Evolutionary conservation across 2,329 filamentous ascomycete genomes (phyloP).

Genomic region (Onygenales sp.): DNA sequence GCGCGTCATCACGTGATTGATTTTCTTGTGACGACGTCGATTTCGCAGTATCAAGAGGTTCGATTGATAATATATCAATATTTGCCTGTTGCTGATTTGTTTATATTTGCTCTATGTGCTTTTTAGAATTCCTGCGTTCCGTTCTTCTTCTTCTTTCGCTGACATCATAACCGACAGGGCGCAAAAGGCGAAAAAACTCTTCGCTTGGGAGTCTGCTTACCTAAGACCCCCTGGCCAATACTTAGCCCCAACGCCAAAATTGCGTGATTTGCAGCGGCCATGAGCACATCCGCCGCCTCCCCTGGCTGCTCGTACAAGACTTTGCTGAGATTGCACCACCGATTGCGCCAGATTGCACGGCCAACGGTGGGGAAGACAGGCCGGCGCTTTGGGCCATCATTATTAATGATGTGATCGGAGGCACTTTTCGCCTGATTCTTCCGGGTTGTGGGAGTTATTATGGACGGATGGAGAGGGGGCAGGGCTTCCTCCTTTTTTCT

Average conservation of each 20-base stretch:
- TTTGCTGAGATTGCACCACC: background rate
- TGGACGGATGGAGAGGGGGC: slow-evolving; percentile 6
- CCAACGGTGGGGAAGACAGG: background rate
- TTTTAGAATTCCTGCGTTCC: too few relatives aligned
- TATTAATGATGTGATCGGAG: background rate
- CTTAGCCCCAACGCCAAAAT: slow-evolving; percentile 21
- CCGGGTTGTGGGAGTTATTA: background rate
- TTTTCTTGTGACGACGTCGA: too few relatives aligned
- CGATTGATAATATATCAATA: too few relatives aligned
- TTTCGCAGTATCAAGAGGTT: too few relatives aligned
- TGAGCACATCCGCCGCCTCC: slow-evolving; percentile 24
- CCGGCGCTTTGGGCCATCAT: background rate
- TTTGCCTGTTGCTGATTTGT: too few relatives aligned
- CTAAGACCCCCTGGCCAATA: background rate
- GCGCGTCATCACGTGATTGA: too few relatives aligned
- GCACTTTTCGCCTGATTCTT: background rate
- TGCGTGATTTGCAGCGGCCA: slow-evolving; percentile 29
- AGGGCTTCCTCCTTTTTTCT: slow-evolving; percentile 23
- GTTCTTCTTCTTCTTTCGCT: too few relatives aligned
- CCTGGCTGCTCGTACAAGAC: slow-evolving; percentile 15
- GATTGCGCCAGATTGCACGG: background rate
- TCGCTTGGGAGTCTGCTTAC: background rate
- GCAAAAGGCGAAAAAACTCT: background rate
- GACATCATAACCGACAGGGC: too few relatives aligned
- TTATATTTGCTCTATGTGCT: too few relatives aligned